Conservation (phyloP, 768 basidiomycete species). For the Lentinus brumalis region DNA sequence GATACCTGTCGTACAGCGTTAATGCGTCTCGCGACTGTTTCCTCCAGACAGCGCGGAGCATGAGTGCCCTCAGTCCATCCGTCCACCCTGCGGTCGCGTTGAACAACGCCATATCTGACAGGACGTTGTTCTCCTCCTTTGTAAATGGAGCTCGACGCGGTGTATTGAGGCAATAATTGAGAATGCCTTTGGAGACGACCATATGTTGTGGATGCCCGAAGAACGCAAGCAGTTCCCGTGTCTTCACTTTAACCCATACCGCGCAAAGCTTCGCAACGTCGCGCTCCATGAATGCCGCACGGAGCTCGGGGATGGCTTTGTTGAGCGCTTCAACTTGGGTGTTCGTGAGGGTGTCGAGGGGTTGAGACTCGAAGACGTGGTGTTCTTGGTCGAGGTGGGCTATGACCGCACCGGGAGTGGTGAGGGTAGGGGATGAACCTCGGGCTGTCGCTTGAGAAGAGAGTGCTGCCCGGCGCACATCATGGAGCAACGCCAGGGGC, state of each 20-base stretch:
- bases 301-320: slow-evolving; percentile 39
- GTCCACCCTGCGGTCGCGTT: slow-evolving; percentile 47
- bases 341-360: slow-evolving; percentile 5
- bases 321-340: slow-evolving; percentile 38
- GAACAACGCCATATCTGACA: slow-evolving; percentile 52
- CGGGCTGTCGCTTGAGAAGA: not conserved
- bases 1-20: slow-evolving; percentile 16
- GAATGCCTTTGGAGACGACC: slow-evolving; percentile 41
- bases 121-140: slow-evolving; percentile 26
- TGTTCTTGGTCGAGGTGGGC: slow-evolving; percentile 9
- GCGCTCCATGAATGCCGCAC: slow-evolving; percentile 36
- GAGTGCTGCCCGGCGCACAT: not conserved
- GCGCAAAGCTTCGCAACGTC: slow-evolving; percentile 34
- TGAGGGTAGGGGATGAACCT: slow-evolving; percentile 7
- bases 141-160: slow-evolving; percentile 21
- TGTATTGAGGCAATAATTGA: slow-evolving; percentile 15
- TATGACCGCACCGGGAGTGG: slow-evolving; percentile 11
- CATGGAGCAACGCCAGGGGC: too few species aligned
- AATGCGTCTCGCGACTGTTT: slow-evolving; percentile 25
- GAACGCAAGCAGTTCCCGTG: slow-evolving; percentile 45
- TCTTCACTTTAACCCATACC: slow-evolving; percentile 47
- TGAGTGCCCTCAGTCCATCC: slow-evolving; percentile 34
- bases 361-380: slow-evolving; percentile 7
- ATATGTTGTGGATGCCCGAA: slow-evolving; percentile 46
- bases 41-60: slow-evolving; percentile 11